phyloP scores from a whole-genome alignment of 805 yeast species.

The Scheffersomyces amazonensis region DNA sequence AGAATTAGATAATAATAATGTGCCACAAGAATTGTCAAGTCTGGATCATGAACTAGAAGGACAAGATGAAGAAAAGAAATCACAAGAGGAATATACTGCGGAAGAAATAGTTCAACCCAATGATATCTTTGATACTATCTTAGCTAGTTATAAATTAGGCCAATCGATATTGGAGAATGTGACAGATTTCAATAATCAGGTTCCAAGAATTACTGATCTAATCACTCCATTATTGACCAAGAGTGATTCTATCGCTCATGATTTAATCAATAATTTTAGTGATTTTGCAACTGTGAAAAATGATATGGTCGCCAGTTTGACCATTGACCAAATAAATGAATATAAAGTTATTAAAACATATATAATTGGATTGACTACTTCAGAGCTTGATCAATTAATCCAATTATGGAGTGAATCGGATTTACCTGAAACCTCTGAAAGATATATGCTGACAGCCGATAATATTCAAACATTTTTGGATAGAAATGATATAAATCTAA shows the following conservation, averaged over 20 bases:
- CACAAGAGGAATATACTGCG: conserved; percentile 2
- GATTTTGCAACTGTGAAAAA: conserved; percentile 10
- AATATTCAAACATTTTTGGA: conserved; percentile 44
- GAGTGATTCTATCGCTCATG: conserved; percentile 16
- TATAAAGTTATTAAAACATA: conserved; percentile 25
- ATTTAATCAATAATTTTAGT: conserved; percentile 15
- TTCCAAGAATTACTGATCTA: conserved; percentile 8
- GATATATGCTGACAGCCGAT: conserved; percentile 40
- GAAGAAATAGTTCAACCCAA: conserved; percentile 30
- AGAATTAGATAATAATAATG: conserved; percentile 5
- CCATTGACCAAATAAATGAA: conserved; percentile 26
- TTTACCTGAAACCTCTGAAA: conserved; percentile 31
- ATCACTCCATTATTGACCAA: conserved; percentile 16
- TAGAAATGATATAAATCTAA: conserved; percentile 17
- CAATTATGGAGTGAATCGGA: conserved; percentile 29
- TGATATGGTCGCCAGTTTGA: conserved; percentile 25
- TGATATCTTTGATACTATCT: conserved; percentile 32
- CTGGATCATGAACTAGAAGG: neutral
- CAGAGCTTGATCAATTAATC: conserved; percentile 21
- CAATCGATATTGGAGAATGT: conserved; percentile 31
- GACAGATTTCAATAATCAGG: conserved; percentile 5
- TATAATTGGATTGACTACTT: conserved; percentile 22
- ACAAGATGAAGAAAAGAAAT: neutral
- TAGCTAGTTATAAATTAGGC: conserved; percentile 23
- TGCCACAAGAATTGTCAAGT: neutral